Evolutionary conservation across 2,329 filamentous ascomycete species (phyloP).

Genomic region (Cladosporium phlei): DNA sequence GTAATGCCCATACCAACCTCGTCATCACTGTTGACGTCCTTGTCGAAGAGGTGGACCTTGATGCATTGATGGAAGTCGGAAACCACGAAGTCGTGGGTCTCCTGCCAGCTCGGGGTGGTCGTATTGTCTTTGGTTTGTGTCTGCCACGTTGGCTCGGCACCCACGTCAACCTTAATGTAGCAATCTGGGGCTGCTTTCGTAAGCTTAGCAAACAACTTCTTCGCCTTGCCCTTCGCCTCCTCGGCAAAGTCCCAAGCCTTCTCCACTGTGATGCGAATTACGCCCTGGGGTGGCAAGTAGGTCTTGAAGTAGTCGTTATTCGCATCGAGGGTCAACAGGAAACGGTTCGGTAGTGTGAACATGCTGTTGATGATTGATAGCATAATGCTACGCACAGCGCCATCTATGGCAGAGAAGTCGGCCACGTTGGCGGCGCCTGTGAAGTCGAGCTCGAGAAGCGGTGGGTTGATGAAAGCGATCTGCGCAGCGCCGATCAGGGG

Average conservation of each 20-base stretch:
- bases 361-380: constrained; percentile 43
- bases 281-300: constrained; percentile 41
- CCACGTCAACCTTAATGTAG: constrained; percentile 42
- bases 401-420: constrained; percentile 39
- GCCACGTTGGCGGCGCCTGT: constrained; percentile 45
- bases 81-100: constrained; percentile 47
- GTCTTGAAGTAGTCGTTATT: constrained; percentile 48
- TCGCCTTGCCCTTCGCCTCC: constrained; percentile 38
- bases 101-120: constrained; percentile 44
- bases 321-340: constrained; percentile 45
- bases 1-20: constrained; percentile 42
- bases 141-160: constrained; percentile 42
- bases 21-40: constrained; percentile 41
- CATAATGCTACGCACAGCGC: constrained; percentile 43
- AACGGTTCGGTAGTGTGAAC: constrained; percentile 47
- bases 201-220: constrained; percentile 40
- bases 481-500: constrained; percentile 47
- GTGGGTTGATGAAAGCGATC: constrained; percentile 48
- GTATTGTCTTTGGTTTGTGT: constrained; percentile 42
- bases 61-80: constrained; percentile 43
- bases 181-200: constrained; percentile 46
- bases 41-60: constrained; percentile 40
- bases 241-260: constrained; percentile 36
- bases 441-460: constrained; percentile 43
- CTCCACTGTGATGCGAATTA: constrained; percentile 43